Percentiles rank a stretch among this genome's conserved stretches.
phyloP scores from a whole-genome alignment of 805 yeast species.

The Maudiozyma bulderi region DNA sequence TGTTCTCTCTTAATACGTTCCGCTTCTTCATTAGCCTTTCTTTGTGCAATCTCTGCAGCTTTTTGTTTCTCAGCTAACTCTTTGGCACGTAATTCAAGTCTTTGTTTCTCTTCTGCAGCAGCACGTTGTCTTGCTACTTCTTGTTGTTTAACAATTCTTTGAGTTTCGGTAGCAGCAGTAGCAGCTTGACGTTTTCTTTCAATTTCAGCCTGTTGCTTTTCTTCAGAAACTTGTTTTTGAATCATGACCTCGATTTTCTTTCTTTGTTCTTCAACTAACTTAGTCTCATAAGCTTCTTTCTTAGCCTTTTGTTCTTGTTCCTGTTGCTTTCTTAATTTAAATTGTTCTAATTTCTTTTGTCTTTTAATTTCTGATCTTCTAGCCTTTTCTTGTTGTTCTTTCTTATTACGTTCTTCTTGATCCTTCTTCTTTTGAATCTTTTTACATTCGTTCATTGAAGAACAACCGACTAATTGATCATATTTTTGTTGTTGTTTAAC shows the following conservation, averaged over 20 bases:
- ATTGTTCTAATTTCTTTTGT: slow-evolving; percentile 1
- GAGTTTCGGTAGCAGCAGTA: background rate
- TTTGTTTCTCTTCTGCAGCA: background rate
- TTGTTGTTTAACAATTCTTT: too few relatives aligned
- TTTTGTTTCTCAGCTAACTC: background rate
- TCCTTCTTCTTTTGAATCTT: slow-evolving; percentile 2
- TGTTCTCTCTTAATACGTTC: slow-evolving; percentile 3
- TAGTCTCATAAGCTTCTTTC: slow-evolving; percentile 1
- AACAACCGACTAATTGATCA: background rate
- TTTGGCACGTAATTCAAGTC: background rate
- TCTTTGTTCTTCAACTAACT: slow-evolving; percentile 2
- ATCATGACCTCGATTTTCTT: background rate
- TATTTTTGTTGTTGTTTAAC: background rate
- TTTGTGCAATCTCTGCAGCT: slow-evolving; percentile 1
- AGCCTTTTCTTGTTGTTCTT: slow-evolving; percentile 1
- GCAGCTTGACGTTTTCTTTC: background rate
- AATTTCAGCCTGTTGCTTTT: slow-evolving; percentile 1
- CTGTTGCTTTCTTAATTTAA: background rate
- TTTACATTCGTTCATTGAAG: background rate
- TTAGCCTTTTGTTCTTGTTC: background rate
- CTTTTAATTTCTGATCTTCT: background rate
- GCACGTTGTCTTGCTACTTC: background rate
- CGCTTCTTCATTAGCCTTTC: slow-evolving; percentile 1
- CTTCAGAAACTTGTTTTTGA: background rate
- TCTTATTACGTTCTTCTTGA: slow-evolving; percentile 2